Evolutionary conservation across 1,284 basidiomycete species (phyloP).

Genomic region (Papiliotrema laurentii): DNA sequence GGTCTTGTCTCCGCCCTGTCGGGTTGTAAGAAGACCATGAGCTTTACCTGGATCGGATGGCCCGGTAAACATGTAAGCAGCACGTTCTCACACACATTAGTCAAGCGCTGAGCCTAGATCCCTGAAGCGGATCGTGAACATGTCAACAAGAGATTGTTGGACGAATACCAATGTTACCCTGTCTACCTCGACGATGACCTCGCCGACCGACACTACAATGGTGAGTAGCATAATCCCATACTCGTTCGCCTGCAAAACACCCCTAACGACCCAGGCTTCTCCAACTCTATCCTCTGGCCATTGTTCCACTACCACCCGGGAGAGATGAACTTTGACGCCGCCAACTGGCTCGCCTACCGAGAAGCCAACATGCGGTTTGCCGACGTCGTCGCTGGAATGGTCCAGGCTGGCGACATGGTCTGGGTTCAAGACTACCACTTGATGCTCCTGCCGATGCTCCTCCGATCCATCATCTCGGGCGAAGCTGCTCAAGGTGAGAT

Average conservation of each 20-base stretch:
- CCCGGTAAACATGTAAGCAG: conserved; percentile 47
- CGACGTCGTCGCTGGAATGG: conserved; percentile 72
- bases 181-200: conserved; percentile 97
- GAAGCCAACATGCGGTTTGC: conserved; percentile 96
- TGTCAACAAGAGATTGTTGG: conserved; percentile 81
- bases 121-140: conserved; percentile 77
- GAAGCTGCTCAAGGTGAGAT: conserved; percentile 58
- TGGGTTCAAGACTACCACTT: conserved; percentile 99
- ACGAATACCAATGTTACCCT: conserved; percentile 94
- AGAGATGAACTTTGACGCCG: conserved; percentile 99
- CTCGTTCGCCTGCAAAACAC: not conserved
- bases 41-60: conserved; percentile 95
- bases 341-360: conserved; percentile 95
- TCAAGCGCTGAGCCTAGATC: conserved; percentile 60
- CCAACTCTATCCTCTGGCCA: conserved; percentile 99
- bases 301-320: conserved; percentile 98
- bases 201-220: conserved; percentile 96
- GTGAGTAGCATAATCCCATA: conserved; percentile 34
- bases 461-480: conserved; percentile 81
- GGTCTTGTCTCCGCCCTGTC: conserved; percentile 90
- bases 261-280: conserved; percentile 58
- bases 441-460: conserved; percentile 94
- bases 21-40: conserved; percentile 93
- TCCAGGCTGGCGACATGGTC: conserved; percentile 83
- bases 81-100: not conserved